Evolutionary conservation across 2,329 filamentous ascomycete genomes (phyloP).

Genomic region (Fusarium miscanthi): DNA sequence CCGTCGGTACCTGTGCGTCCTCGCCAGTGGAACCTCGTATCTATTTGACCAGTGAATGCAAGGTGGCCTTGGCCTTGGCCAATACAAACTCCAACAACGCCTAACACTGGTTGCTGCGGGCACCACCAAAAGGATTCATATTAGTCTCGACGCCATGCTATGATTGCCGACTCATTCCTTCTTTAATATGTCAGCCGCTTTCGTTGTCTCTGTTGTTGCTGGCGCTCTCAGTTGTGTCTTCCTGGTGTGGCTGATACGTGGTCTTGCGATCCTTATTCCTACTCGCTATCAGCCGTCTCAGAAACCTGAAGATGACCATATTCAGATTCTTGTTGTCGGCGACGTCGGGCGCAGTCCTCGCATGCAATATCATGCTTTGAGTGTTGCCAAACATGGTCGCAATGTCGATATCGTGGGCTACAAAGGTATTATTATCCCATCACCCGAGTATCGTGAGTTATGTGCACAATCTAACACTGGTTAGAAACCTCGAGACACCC

Average conservation of each 20-base stretch:
- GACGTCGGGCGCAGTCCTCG: conserved; percentile 96
- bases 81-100: conserved; percentile 9
- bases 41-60: conserved; percentile 16
- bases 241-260: conserved; percentile 42
- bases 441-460: neutral
- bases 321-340: conserved; percentile 91
- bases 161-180: conserved; percentile 11
- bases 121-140: conserved; percentile 12
- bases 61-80: conserved; percentile 34
- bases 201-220: conserved; percentile 51
- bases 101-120: neutral
- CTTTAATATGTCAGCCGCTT: conserved; percentile 41
- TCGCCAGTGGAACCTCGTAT: conserved; percentile 30
- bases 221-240: conserved; percentile 50
- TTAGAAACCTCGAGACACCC: conserved; percentile 84
- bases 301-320: conserved; percentile 54
- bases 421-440: conserved; percentile 64
- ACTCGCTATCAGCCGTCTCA: conserved; percentile 51
- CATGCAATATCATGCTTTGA: conserved; percentile 98
- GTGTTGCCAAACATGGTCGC: conserved; percentile 84
- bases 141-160: conserved; percentile 23
- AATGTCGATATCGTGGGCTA: conserved; percentile 90
- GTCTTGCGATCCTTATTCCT: conserved; percentile 47
- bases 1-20: conserved; percentile 9
- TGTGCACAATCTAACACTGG: conserved; percentile 8